Evolutionary conservation across 139 green algal species (phyloP), one percentile per base, ranked within the genome.

Genomic region (Chlamydomonas schloesseri): DNA sequence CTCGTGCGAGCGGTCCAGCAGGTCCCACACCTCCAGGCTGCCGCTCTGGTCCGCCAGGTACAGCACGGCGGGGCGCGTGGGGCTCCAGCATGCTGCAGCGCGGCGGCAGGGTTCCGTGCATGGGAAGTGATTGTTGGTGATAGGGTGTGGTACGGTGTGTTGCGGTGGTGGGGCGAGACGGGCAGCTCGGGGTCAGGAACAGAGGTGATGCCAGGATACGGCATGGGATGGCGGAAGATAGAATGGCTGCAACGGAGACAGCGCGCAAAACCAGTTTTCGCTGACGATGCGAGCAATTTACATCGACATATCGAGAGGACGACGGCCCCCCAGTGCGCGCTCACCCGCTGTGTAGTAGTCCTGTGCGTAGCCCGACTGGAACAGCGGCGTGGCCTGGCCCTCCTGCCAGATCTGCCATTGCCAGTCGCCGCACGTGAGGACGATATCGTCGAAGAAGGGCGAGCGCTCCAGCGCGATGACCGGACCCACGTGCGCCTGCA

Each of bases 381-480:
- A 97, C 2, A 98, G 84, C 23, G 94, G 91, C 29, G 88, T 86
- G 18, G 84, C 23, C 36, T 84, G 47, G 29, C 85, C 88, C 62
- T 91, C 87, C 70, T 90, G 77, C 89, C 89, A 92, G 50, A 98
- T 15, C 68, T 92, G 91, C 83, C 96, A 98, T 37, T 84, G 92
- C 93, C 93, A 98, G 88, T 96, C 93, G 0, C 93, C 95, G 18
- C 96, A 95, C 3, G 84, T 94, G 28, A 98, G 89, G 55, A 97
- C 47, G n/a, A 97, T 77, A 77, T 98, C 94, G 0, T 89, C 78
- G 81, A 98, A 95, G 91, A 98, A 98, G 69, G 96, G 96, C 21
- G 90, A 96, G n/a, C 91, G 89, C 65, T 93, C 81, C 64, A 98
- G 73, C 8, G 88, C 73, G 10, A 92, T 67, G 13, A 98, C 83